Evolutionary conservation across 192 early-diverging fungal species (phyloP), one percentile per base, ranked within the genome.

Genomic region (Lobosporangium transversale): DNA sequence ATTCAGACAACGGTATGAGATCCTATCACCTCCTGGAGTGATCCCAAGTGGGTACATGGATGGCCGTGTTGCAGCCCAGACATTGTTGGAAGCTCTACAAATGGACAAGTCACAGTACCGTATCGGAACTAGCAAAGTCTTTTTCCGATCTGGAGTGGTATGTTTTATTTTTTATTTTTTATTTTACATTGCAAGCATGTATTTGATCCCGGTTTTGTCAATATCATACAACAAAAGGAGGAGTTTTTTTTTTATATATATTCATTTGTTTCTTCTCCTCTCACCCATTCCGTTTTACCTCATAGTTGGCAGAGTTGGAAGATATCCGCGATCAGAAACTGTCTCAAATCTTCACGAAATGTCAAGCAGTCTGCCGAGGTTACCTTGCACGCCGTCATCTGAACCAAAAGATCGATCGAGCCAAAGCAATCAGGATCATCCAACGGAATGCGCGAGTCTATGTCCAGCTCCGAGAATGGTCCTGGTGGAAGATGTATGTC

Each of bases 401-500:
- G 36, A 58, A 75, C 14, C 58, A 82, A 55, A 92, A 95, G 81
- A 87, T 90, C 78, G 88, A 92, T 33, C 63, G 73, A 7, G 73
- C 73, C 27, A 76, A 76, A 47, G 94, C 97, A 2, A 97, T 97
- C 67, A 88, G 90, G 58, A 86, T 98, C 17, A 98, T 99, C 66
- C 97, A 99, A 80, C 89, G 87, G 68, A 99, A 98, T 55, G 93
- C 96, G 1, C 89, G 97, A 21, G 83, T 95, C 18, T 97, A 96
- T 76, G 90, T 97, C 47, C 81, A 89, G 37, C 85, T 98, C 15
- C 88, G 92, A 29, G 93, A 97, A 85, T 97, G 95, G 94, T 82
- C 92, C 21, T 99, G 96, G 96, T 97, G 96, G 95, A 91, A 90
- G 61, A 90, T 98, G 40, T 99, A 95, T 81, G 87, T 90, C 61